Evolutionary conservation across 805 yeast species (phyloP).

Genomic region (Schwanniomyces polymorphus): DNA sequence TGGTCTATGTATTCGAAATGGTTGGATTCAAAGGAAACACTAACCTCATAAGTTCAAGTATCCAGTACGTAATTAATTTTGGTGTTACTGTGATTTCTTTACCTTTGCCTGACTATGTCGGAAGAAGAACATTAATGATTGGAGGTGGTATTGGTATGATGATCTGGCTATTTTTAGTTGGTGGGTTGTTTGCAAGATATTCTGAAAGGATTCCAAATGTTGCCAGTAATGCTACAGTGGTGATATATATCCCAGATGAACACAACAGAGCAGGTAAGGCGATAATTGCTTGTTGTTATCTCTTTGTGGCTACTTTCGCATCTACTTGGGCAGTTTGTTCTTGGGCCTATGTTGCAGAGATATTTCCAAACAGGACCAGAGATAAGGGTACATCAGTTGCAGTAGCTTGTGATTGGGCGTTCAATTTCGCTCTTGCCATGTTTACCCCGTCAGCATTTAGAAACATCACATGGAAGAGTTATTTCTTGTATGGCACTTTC

Average conservation of each 20-base stretch:
- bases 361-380: slow-evolving; percentile 49
- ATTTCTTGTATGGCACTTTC: slow-evolving; percentile 48
- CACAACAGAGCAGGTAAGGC: slow-evolving; percentile 39
- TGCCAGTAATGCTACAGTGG: slow-evolving; percentile 18
- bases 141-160: slow-evolving; percentile 48
- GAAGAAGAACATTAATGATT: slow-evolving; percentile 64
- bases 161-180: slow-evolving; percentile 39
- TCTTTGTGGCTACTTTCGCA: slow-evolving; percentile 55
- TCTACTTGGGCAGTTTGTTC: slow-evolving; percentile 49
- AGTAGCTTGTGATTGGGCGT: slow-evolving; percentile 65
- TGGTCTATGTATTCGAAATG: slow-evolving; percentile 59
- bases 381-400: slow-evolving; percentile 66
- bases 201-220: slow-evolving; percentile 21
- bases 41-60: slow-evolving; percentile 54
- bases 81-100: slow-evolving; percentile 63
- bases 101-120: slow-evolving; percentile 55
- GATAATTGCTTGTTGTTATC: slow-evolving; percentile 47
- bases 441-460: slow-evolving; percentile 56
- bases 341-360: slow-evolving; percentile 65
- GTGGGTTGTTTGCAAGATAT: slow-evolving; percentile 38
- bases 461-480: slow-evolving; percentile 46
- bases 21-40: slow-evolving; percentile 53
- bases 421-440: slow-evolving; percentile 64
- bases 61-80: slow-evolving; percentile 58
- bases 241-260: slow-evolving; percentile 30